Percentiles rank a stretch among this genome's conserved stretches.
Conservation (phyloP, 805 yeast species). For the Wickerhamomyces xylosicus region DNA sequence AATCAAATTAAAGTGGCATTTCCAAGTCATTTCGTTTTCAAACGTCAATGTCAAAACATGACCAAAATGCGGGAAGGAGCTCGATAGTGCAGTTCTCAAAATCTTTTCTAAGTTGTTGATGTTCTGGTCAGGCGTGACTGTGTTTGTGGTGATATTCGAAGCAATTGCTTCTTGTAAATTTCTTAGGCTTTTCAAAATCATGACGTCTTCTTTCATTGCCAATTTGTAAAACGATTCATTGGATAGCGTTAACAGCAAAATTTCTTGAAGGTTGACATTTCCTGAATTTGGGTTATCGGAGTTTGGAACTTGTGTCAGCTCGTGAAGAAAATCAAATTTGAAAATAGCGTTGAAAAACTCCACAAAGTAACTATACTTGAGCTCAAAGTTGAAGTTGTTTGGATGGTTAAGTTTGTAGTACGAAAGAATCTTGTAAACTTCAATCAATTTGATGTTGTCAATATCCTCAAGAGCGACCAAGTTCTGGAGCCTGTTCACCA, state of each 20-base stretch:
- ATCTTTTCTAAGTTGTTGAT: too few relatives aligned
- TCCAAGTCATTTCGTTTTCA: not conserved
- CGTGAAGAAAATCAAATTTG: not conserved
- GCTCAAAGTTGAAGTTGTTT: not conserved
- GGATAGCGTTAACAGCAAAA: not conserved
- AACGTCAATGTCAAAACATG: not conserved
- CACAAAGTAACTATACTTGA: not conserved
- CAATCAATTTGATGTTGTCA: not conserved
- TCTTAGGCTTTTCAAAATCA: not conserved
- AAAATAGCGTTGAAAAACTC: too few relatives aligned
- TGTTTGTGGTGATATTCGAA: not conserved
- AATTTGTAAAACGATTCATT: not conserved
- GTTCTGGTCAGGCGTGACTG: too few relatives aligned
- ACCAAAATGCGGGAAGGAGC: not conserved
- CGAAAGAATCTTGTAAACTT: not conserved
- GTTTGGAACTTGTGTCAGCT: not conserved
- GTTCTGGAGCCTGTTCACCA: not conserved
- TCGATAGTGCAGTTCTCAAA: not conserved
- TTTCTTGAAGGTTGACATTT: not conserved
- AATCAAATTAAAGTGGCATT: not conserved
- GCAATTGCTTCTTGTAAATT: not conserved
- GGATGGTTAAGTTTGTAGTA: not conserved
- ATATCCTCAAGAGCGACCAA: not conserved
- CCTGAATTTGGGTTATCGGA: too few relatives aligned
- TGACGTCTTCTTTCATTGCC: not conserved